Percentiles rank a stretch among this genome's conserved stretches.
phyloP scores from a whole-genome alignment of 2,329 filamentous ascomycete genomes.

The Cercospora sojina region DNA sequence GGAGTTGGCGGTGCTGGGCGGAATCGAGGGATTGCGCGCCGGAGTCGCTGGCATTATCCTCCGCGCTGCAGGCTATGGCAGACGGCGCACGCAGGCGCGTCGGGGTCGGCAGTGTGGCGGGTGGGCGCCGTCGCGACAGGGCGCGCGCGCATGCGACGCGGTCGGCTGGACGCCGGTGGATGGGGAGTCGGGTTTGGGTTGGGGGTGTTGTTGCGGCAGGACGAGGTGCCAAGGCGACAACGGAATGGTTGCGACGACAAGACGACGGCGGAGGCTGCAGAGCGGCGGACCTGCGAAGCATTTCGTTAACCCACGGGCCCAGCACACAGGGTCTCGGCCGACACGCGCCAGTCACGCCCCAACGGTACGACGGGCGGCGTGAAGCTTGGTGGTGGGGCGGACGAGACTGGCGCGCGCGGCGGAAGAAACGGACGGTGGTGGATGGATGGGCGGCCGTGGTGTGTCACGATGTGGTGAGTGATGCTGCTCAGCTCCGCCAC shows the following conservation, averaged over 20 bases:
- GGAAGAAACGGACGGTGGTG: not conserved
- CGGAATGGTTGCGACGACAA: not conserved
- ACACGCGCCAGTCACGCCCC: not conserved
- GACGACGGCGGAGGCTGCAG: not conserved
- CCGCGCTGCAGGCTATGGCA: not conserved
- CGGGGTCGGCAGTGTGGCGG: not conserved
- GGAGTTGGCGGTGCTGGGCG: conserved; percentile 7
- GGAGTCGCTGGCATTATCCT: conserved; percentile 22
- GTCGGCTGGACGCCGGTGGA: not conserved
- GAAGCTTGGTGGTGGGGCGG: not conserved
- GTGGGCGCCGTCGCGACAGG: conserved; percentile 13
- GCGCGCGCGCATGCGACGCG: conserved; percentile 16
- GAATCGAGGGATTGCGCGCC: conserved; percentile 15
- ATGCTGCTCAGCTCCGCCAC: not conserved
- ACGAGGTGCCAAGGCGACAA: not conserved
- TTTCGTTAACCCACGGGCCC: not conserved
- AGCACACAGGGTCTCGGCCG: not conserved
- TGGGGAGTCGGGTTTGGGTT: not conserved
- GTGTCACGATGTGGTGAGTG: too few species aligned
- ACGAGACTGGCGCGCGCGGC: not conserved
- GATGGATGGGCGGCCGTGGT: not conserved
- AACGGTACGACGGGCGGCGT: not conserved
- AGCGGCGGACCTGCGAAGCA: not conserved
- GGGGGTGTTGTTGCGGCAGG: not conserved
- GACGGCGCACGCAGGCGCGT: not conserved